phyloP scores from a whole-genome alignment of 2,329 filamentous ascomycete species.

The Pseudofabraea citricarpa region DNA sequence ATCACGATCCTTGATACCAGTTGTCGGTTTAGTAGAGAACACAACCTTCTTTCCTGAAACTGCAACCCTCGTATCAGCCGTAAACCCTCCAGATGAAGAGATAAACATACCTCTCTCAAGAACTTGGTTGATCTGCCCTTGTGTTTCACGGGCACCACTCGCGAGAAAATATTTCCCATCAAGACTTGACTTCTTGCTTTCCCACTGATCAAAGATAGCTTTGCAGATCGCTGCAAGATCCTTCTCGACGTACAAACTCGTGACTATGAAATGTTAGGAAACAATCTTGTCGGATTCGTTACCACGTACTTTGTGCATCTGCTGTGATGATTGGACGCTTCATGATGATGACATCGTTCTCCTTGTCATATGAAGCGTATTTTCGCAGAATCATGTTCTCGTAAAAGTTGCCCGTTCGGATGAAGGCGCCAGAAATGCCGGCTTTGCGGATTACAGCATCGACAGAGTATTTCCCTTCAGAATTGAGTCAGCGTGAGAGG shows the following conservation, averaged over 20 bases:
- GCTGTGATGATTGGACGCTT: slow-evolving; percentile 1
- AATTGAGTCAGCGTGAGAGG: no score
- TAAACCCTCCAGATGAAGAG: background rate
- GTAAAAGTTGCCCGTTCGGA: slow-evolving; percentile 17
- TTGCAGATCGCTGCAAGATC: slow-evolving; percentile 13
- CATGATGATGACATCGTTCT: slow-evolving; percentile 3
- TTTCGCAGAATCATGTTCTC: slow-evolving; percentile 7
- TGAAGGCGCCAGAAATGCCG: slow-evolving; percentile 13
- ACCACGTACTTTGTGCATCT: slow-evolving; percentile 5
- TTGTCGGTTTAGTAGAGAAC: slow-evolving; percentile 15
- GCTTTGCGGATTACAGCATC: slow-evolving; percentile 14
- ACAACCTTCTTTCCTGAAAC: slow-evolving; percentile 15
- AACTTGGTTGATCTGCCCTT: slow-evolving; percentile 2
- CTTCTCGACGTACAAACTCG: slow-evolving; percentile 8
- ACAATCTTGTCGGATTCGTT: background rate
- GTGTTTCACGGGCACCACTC: slow-evolving; percentile 1
- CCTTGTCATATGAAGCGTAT: slow-evolving; percentile 6
- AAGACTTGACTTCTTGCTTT: slow-evolving; percentile 11
- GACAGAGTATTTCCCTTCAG: slow-evolving; percentile 15
- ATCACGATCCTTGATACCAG: slow-evolving; percentile 18
- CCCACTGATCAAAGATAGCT: slow-evolving; percentile 18
- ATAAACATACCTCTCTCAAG: slow-evolving; percentile 5
- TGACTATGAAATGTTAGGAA: background rate
- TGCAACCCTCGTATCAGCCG: slow-evolving; percentile 2
- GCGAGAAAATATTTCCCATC: slow-evolving; percentile 5